A percentile compares a stretch with the other conserved stretches of the same genome.
Conservation (phyloP, 2,329 filamentous ascomycete species). For the Stenocarpella maydis region DNA sequence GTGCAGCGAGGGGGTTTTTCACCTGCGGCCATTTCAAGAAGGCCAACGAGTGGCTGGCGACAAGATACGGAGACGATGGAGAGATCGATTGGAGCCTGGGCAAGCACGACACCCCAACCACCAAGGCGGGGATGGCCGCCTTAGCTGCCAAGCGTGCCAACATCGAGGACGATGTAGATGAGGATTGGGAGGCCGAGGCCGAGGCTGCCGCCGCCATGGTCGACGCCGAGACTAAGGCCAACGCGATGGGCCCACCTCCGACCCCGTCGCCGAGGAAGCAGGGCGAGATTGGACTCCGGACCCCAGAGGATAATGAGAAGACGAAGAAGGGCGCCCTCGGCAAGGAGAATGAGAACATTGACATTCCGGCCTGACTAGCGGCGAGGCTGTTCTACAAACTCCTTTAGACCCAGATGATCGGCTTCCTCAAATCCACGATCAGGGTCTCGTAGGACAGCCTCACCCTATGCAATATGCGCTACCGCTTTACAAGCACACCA, state of each 20-base stretch:
- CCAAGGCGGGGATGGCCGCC: conserved; percentile 32
- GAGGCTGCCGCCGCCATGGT: conserved; percentile 30
- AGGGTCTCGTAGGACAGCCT: conserved; percentile 33
- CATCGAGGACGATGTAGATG: conserved; percentile 25
- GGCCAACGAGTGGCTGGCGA: conserved; percentile 84
- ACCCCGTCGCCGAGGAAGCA: conserved; percentile 34
- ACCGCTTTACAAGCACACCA: neutral
- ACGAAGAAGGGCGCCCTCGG: conserved; percentile 10
- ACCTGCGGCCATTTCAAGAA: conserved; percentile 83
- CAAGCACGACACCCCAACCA: conserved; percentile 43
- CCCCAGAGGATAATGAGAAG: conserved; percentile 22
- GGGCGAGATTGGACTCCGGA: conserved; percentile 12
- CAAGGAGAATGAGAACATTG: conserved; percentile 33
- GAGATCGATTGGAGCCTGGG: conserved; percentile 84
- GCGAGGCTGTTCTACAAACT: conserved; percentile 35
- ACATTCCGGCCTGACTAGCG: conserved; percentile 35
- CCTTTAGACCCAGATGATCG: conserved; percentile 15
- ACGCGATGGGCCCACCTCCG: conserved; percentile 35
- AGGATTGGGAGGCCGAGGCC: conserved; percentile 33
- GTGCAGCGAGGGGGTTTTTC: conserved; percentile 83
- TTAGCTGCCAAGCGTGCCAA: conserved; percentile 36
- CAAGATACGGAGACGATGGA: conserved; percentile 79
- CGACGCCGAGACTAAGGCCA: conserved; percentile 30
- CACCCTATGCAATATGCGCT: conserved; percentile 19
- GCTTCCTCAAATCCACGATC: conserved; percentile 23